Evolutionary conservation across 2,329 filamentous ascomycete species (phyloP), one percentile per base, ranked within the genome.

Genomic region (Ophiostoma himal-ulmi): DNA sequence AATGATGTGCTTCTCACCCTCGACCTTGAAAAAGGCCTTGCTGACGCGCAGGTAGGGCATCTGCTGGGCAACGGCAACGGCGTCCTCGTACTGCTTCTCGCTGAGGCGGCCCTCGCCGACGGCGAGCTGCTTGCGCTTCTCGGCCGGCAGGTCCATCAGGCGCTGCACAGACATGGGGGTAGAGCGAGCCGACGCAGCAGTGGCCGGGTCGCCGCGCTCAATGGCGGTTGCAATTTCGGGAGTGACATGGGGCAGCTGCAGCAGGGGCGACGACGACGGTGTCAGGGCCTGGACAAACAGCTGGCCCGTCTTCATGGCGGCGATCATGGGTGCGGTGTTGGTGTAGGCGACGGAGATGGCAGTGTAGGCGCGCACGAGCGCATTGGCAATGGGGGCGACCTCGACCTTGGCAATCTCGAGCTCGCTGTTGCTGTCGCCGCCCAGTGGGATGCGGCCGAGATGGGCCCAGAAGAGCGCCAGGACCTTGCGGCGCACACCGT

Each of bases 21-120:
- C 90, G 65, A 99, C 96, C 84, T 99, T 99, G 88, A 99, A 99
- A 81, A 97, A 99, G 8, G 93, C 92, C 82, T 93, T 96, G 77
- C 93, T 92, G 13, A 99, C 88, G 71, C 91, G 87, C 70, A 99
- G 84, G 73, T 88, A 87, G 1, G 95, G 95, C 37, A 99, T 85
- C 80, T 97, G 92, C 75, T 88, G 88, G 37, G 93, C 94, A 39
- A 97, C 90, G 66, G 81, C 81, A 72, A 97, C 84, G 52, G 91
- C 91, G 60, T 89, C 86, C 73, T 87, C 83, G 80, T 97, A 97
- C 79, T 97, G 88, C 72, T 86, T 80, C 74, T 93, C 89, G 5
- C 86, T 89, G 52, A 99, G 82, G 57, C 94, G 88, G 57, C 83
- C 85, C 70, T 88, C 83, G 74, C 90, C 89, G 65, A 95, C 86